Evolutionary conservation across 352 stramenopile genomes (phyloP), one percentile per base, ranked within the genome.

Genomic region (Globisporangium apiculatum): DNA sequence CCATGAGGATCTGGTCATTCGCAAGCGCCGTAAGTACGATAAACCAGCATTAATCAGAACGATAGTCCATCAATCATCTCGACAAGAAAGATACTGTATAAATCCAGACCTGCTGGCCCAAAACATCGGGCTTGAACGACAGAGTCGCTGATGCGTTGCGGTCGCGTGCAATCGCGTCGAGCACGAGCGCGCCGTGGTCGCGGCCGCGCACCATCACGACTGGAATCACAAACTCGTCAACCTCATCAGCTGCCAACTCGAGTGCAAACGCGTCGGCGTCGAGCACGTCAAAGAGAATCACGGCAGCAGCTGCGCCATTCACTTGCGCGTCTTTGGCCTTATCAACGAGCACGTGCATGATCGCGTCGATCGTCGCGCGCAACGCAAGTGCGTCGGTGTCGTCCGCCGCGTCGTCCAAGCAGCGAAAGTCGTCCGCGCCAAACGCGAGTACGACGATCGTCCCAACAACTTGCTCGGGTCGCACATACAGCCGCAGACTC

Each of bases 271-370:
- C 71, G 7, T 91, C 81, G 0, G 81, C 81, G 3, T 86, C 74
- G 0, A 91, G 64, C 15, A 91, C 87, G 51, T 83, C 76, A 57
- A 91, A 89, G 18, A 88, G 69, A 48, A 89, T 51, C 37, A 84
- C 55, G 8, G 87, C 79, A 1, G 66, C 79, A 1, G 75, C 59
- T 2, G 81, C 81, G 0, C 79, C 79, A 5, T 73, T 67, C 9
- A 78, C 68, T 37, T 91, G 81, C 3, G 81, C 79, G 52, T 91
- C 81, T 35, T 87, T 87, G 51, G 88, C 75, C 12, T 86, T 84
- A 35, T 76, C 76, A n/a, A 91, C 73, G 3, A 91, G 63, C 12
- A 73, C 79, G 37, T 75, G 60, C 79, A 91, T 89, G 37, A 89
- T 73, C 41, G 78, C 69, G 9, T 54, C 60, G 53, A 91, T 84